Base-by-base conservation (phyloP, 2,329 filamentous ascomycete genomes). In the Monilinia vaccinii-corymbosi region DNA sequence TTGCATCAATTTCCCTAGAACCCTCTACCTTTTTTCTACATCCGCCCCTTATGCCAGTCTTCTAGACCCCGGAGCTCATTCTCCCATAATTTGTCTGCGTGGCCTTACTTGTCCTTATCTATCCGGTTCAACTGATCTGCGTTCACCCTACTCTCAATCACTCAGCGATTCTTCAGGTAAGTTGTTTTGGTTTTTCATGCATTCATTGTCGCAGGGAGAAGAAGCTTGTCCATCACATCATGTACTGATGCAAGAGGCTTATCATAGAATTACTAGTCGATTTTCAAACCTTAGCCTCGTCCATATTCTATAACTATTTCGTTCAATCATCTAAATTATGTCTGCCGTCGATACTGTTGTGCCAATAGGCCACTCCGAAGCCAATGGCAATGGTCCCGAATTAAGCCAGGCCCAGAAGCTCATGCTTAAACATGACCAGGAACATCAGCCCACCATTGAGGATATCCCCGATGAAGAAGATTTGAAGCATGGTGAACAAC, bases 401-500 rank as follows among this genome's bases (percentile, higher is more conserved):
- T 55, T 69, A 18, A 67, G 67, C 44, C 64, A 67, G 50, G 69
- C 69, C 13, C 82, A 87, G 74, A 81, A 80, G 76, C 81, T 89
- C 64, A 79, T 84, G 70, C 79, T 85, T 71, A 81, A 84, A 73
- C 86, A 89, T 67, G 75, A 80, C 48, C 74, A 75, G 67, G 72
- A 73, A 62, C 75, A 72, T 73, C 80, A 84, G 69, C 81, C 82
- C 65, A 91, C 86, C 28, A 81, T 96, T 65, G 91, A 96, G 74
- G 91, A 96, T 52, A 85, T 82, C 44, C 79, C 81, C 32, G 91
- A 96, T 71, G 90, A 95, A 73, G 90, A 94, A 73, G 89, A 95
- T 46, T 74, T 85, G 65, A 76, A 77, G 65, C 77, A 81, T 75
- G 76, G 81, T 68, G 77, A 80, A 60, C 80, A 76, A 56, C 81